phyloP scores from a whole-genome alignment of 2,329 filamentous ascomycete genomes.

The Ascosphaera aggregata region DNA sequence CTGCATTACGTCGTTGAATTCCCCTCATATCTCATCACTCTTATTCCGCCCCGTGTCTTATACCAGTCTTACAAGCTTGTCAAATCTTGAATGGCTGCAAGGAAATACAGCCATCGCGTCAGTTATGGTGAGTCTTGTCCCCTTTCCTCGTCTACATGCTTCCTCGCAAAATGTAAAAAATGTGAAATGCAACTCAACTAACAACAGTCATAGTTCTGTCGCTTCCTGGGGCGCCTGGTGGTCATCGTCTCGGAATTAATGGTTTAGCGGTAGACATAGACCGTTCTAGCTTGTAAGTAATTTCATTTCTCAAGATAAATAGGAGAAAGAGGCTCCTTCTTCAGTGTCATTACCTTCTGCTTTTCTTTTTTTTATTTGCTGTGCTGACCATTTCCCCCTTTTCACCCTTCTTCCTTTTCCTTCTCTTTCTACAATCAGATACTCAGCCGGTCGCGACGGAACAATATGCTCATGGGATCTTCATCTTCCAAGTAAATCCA shows the following conservation, averaged over 20 bases:
- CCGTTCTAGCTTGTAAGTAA: conserved; percentile 61
- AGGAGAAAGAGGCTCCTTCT: not conserved
- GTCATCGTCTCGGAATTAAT: conserved; percentile 86
- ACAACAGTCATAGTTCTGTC: conserved; percentile 34
- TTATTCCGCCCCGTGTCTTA: too few species aligned
- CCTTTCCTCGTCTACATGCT: not conserved
- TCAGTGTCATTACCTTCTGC: conserved; percentile 6
- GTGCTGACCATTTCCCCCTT: too few species aligned
- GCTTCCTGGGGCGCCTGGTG: conserved; percentile 50
- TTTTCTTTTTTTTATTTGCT: too few species aligned
- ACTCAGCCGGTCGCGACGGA: conserved; percentile 87
- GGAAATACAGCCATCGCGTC: conserved; percentile 45
- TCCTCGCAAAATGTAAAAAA: not conserved
- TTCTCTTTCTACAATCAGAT: too few species aligned
- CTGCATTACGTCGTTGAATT: too few species aligned
- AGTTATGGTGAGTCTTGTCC: conserved; percentile 35
- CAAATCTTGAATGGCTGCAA: conserved; percentile 22
- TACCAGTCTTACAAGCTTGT: too few species aligned
- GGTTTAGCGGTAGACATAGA: conserved; percentile 68
- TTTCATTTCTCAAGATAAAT: conserved; percentile 1
- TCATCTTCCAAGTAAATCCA: too few species aligned
- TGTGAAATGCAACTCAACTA: not conserved
- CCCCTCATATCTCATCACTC: too few species aligned
- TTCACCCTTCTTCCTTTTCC: too few species aligned
- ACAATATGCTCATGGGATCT: conserved; percentile 93